Evolutionary conservation across 495 filamentous ascomycete species (phyloP).

Genomic region (Amphirosellinia nigrospora): DNA sequence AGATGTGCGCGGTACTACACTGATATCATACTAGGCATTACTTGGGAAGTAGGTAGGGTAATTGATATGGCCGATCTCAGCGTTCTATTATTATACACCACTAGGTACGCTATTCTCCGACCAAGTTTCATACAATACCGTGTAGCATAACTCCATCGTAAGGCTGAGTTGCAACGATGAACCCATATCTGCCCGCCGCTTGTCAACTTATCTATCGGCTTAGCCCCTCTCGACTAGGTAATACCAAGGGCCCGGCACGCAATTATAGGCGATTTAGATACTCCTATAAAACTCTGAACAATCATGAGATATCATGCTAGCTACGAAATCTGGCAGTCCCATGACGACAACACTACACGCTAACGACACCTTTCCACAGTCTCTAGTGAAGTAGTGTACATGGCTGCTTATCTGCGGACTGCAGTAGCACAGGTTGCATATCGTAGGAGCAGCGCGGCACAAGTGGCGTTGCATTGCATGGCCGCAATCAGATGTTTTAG

Average conservation of each 20-base stretch:
- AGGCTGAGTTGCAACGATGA: slow-evolving; percentile 13
- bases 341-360: slow-evolving; percentile 12
- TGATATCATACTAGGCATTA: background rate
- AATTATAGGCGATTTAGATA: background rate
- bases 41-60: background rate
- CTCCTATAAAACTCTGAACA: background rate
- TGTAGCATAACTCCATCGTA: background rate
- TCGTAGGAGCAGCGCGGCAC: slow-evolving; percentile 7
- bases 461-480: slow-evolving; percentile 24
- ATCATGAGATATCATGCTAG: background rate
- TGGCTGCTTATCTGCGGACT: slow-evolving; percentile 1
- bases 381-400: background rate
- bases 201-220: background rate
- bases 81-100: slow-evolving; percentile 12
- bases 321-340: background rate
- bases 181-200: background rate
- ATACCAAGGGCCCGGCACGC: background rate
- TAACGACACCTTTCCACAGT: slow-evolving; percentile 3
- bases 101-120: background rate
- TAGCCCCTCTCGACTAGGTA: slow-evolving; percentile 5
- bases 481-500: slow-evolving; percentile 22
- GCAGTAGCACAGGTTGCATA: slow-evolving; percentile 9
- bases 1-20: background rate
- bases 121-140: background rate
- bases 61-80: background rate